Evolutionary conservation across 1,284 basidiomycete species (phyloP).

Genomic region (Heterobasidion annosum): DNA sequence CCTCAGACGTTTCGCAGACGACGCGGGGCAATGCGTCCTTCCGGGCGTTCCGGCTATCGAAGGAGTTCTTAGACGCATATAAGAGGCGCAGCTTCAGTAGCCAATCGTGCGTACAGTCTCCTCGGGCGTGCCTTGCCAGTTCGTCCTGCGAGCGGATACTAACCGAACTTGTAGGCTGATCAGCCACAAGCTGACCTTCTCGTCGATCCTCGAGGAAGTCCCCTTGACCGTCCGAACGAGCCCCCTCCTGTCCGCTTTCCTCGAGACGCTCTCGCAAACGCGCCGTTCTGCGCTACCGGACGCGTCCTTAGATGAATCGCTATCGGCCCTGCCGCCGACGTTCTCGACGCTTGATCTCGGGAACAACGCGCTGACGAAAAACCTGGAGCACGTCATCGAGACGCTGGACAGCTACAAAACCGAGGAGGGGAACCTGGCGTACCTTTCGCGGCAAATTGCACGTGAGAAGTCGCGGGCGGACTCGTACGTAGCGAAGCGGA

Average conservation of each 20-base stretch:
- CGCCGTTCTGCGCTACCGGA: slow-evolving; percentile 21
- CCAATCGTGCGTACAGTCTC: slow-evolving; percentile 11
- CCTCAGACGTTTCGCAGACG: slow-evolving; percentile 60
- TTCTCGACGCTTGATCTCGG: slow-evolving; percentile 57
- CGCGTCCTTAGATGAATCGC: slow-evolving; percentile 22
- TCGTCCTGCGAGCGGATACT: neutral
- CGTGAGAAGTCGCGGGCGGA: slow-evolving; percentile 86
- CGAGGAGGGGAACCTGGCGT: slow-evolving; percentile 91
- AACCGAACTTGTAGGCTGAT: slow-evolving; percentile 58
- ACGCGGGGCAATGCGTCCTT: slow-evolving; percentile 84
- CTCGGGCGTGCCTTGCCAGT: neutral
- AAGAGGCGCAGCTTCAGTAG: slow-evolving; percentile 85
- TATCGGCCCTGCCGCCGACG: slow-evolving; percentile 38
- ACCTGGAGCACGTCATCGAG: slow-evolving; percentile 79
- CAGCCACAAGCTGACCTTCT: slow-evolving; percentile 82
- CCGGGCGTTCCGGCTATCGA: slow-evolving; percentile 85
- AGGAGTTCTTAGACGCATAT: slow-evolving; percentile 80
- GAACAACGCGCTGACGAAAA: slow-evolving; percentile 49
- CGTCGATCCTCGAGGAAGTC: slow-evolving; percentile 84
- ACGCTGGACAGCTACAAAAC: slow-evolving; percentile 81
- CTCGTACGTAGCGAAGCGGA: slow-evolving; percentile 70
- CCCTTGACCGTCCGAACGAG: slow-evolving; percentile 88
- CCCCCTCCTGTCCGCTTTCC: slow-evolving; percentile 78
- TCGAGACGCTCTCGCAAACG: slow-evolving; percentile 53
- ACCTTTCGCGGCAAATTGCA: slow-evolving; percentile 85